Evolutionary conservation across 2,329 filamentous ascomycete genomes (phyloP), one percentile per base, ranked within the genome.

Genomic region (Zasmidium citrigriseum): DNA sequence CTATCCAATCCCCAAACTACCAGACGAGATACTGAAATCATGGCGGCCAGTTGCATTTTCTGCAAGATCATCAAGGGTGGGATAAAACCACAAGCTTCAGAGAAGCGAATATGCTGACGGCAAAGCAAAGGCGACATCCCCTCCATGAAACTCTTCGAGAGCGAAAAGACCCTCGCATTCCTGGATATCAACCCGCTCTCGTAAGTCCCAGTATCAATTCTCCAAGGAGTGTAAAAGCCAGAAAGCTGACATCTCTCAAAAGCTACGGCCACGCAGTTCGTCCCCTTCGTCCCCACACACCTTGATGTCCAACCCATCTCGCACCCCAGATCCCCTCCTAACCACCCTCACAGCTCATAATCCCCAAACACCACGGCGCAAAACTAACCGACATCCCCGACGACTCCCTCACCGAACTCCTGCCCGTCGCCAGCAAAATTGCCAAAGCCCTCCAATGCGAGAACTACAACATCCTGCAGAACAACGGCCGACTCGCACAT

Each of bases 31-130:
- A 38, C 9, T 52, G 46, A 47, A 46, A 59, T 12, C 41, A 72
- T 72, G 70, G 68, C 70, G 18, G 82, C 88, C 54, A 81, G 87
- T 63, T 99, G 95, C 75, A 91, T 98, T 73, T 99, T 99, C 81
- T 99, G 95, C 84, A 96, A 91, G 77, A 98, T 99, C 74, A 89
- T 99, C 81, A 96, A 96, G 84, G 93, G 93, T 85, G 76, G 54
- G 68, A 24, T 29, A 22, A 24, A 21, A 11, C n/a, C 18, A 38
- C 4, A 18, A 41, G 27, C 14, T 7, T 34, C 27, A 14, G 7
- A 34, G 27, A 7, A 14, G 27, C 7, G 27, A 7, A 34, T 14
- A 34, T 16, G 34, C 48, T 48, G 21, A 54, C 45, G 25, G 24
- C 48, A 38, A 21, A 18, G 27, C 52, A 60, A 69, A 97, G 93